A percentile compares a stretch with the other conserved stretches of the same genome.
These are phyloP conservation scores for Monoraphidium neglectum DNA, from an alignment of 139 green algal species.

Conservation along the genomic window DNA sequence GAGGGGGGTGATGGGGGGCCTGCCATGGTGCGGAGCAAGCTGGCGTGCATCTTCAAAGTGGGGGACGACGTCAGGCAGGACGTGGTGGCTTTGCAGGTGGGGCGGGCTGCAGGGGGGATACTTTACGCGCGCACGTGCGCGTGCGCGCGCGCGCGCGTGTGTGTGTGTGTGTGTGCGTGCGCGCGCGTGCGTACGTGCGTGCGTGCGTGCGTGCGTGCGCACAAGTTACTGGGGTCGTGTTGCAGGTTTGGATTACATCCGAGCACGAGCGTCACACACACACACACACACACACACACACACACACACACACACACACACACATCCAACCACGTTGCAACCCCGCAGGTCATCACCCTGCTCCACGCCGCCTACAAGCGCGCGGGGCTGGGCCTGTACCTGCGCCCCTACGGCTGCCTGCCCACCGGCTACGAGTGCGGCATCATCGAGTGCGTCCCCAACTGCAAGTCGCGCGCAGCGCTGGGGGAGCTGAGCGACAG, in stretches of 20 bases:
- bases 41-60: constrained; percentile 95
- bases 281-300: background rate
- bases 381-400: constrained; percentile 80
- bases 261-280: no score
- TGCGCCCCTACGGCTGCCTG: constrained; percentile 95
- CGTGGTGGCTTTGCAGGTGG: constrained; percentile 94
- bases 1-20: no score
- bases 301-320: no score
- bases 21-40: constrained; percentile 17
- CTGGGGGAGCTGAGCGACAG: constrained; percentile 92
- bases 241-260: background rate
- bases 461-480: constrained; percentile 70
- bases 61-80: constrained; percentile 97
- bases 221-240: background rate
- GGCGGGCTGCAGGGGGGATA: background rate
- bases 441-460: constrained; percentile 94
- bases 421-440: constrained; percentile 95
- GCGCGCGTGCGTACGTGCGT: background rate
- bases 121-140: background rate
- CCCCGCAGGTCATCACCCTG: constrained; percentile 80
- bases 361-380: constrained; percentile 71
- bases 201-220: no score
- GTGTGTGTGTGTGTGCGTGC: background rate
- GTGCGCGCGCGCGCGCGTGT: no score
- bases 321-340: background rate